These are phyloP conservation scores for Sporopachydermia lactativora DNA, from an alignment of 805 yeast species.

Conservation along the genomic window DNA sequence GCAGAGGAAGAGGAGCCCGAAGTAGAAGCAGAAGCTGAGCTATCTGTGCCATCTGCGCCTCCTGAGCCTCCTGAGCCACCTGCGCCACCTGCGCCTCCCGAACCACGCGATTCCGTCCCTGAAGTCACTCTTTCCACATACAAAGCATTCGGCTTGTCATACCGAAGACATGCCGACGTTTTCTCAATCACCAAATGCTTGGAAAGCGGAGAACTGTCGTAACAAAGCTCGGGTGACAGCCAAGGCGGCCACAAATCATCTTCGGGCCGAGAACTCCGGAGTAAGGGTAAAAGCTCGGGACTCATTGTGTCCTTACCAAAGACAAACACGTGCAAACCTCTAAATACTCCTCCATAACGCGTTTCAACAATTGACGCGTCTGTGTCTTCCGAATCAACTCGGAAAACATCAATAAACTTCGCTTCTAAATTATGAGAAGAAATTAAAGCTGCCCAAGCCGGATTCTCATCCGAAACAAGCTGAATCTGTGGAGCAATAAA, in stretches of 20 bases:
- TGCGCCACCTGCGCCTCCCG: conserved; percentile 6
- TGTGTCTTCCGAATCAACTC: conserved; percentile 27
- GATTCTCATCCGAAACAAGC: conserved; percentile 34
- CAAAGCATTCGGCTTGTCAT: conserved; percentile 37
- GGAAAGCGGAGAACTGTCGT: conserved; percentile 32
- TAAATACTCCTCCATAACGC: conserved; percentile 53
- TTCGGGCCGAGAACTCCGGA: conserved; percentile 20
- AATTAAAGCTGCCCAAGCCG: conserved; percentile 49
- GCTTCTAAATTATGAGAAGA: conserved; percentile 60
- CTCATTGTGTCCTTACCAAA: conserved; percentile 37
- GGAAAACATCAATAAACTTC: conserved; percentile 51
- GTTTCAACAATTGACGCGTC: conserved; percentile 39
- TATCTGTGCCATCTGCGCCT: background rate
- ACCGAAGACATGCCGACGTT: conserved; percentile 46
- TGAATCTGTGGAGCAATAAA: conserved; percentile 79
- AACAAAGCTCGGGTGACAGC: conserved; percentile 60
- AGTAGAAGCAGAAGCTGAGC: background rate
- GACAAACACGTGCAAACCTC: conserved; percentile 60
- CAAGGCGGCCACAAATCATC: conserved; percentile 74
- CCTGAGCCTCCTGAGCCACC: conserved; percentile 17
- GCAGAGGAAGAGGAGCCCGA: no score
- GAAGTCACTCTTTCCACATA: conserved; percentile 17
- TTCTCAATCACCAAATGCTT: conserved; percentile 45
- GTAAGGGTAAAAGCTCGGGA: conserved; percentile 26
- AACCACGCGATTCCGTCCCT: conserved; percentile 4